Evolutionary conservation across 495 filamentous ascomycete species (phyloP), one percentile per base, ranked within the genome.

Genomic region (Penicillium crystallinum): DNA sequence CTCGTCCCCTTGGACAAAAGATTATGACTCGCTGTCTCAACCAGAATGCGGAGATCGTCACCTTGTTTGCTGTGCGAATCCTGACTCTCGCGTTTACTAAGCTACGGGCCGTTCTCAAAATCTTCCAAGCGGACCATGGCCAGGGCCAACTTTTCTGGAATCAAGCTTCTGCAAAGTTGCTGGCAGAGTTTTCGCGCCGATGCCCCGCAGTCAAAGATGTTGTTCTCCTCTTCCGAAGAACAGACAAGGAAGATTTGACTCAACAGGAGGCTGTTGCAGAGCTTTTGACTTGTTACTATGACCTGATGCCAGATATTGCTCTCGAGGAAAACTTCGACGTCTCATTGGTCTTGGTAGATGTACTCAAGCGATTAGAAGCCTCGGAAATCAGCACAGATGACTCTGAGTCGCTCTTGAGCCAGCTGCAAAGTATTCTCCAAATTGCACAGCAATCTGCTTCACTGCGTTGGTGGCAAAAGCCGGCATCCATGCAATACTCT

Each of bases 291-390:
- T 77, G 86, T 27, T 97, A 89, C 65, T 96, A 91, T 62, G 81
- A 90, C 57, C 78, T 90, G 2, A 72, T 90, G 21, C 90, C 93
- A 2, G 83, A 90, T 58, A 68, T 89, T 17, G 90, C 90, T 0
- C 70, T 95, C 25, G 83, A 84, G 50, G 88, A 91, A 45, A 90
- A 82, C 45, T 90, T 96, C 56, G 95, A 97, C 66, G 86, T 92
- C 14, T 89, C 90, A 0, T 66, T 84, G 5, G 71, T 87, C 14
- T 69, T 97, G n/a, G 79, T 86, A 14, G 77, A 82, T 44, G 77
- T 82, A 6, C 68, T 95, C 37, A 71, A 75, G 41, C 68, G 74
- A 35, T 49, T 80, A 6, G 78, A 84, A 12, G 59, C 74, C 12
- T 15, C 56, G 1, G 69, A 66, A 6, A 27, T 72, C 15, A 61